Conservation (phyloP, 805 yeast species). For the Saturnispora silvae region DNA sequence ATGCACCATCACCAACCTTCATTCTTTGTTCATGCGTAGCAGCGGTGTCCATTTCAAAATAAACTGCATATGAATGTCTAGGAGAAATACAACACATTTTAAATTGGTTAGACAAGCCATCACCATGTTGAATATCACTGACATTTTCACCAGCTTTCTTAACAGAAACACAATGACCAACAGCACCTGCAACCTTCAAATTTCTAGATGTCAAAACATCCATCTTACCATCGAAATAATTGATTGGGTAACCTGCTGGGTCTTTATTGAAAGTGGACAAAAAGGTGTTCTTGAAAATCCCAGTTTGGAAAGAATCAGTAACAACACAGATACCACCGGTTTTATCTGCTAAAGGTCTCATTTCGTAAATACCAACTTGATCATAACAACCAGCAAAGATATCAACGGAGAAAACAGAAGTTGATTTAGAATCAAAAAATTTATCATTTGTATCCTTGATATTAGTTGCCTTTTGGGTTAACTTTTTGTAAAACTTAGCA, state of each 20-base stretch:
- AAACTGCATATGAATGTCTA: slow-evolving; percentile 77
- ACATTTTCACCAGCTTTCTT: slow-evolving; percentile 61
- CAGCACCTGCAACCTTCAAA: slow-evolving; percentile 81
- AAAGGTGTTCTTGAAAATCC: slow-evolving; percentile 87
- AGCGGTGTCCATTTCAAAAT: slow-evolving; percentile 66
- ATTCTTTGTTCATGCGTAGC: slow-evolving; percentile 35
- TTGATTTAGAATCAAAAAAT: slow-evolving; percentile 27
- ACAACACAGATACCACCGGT: slow-evolving; percentile 87
- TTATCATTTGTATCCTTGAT: slow-evolving; percentile 29
- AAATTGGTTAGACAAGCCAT: slow-evolving; percentile 89
- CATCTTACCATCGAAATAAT: slow-evolving; percentile 84
- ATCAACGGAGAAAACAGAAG: slow-evolving; percentile 72
- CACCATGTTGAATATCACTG: slow-evolving; percentile 87
- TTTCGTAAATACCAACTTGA: slow-evolving; percentile 90
- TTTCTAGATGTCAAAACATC: slow-evolving; percentile 83
- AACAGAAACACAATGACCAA: slow-evolving; percentile 83
- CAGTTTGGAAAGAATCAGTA: slow-evolving; percentile 88
- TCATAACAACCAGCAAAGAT: slow-evolving; percentile 93
- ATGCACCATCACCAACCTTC: slow-evolving; percentile 28
- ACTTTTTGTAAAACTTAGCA: slow-evolving; percentile 62
- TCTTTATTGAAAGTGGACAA: slow-evolving; percentile 82
- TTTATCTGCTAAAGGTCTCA: slow-evolving; percentile 73
- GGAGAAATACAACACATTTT: slow-evolving; percentile 78
- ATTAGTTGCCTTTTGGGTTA: slow-evolving; percentile 59
- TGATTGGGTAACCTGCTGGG: slow-evolving; percentile 71